Evolutionary conservation across 2,329 filamentous ascomycete species (phyloP).

Genomic region (Cladophialophora psammophila): DNA sequence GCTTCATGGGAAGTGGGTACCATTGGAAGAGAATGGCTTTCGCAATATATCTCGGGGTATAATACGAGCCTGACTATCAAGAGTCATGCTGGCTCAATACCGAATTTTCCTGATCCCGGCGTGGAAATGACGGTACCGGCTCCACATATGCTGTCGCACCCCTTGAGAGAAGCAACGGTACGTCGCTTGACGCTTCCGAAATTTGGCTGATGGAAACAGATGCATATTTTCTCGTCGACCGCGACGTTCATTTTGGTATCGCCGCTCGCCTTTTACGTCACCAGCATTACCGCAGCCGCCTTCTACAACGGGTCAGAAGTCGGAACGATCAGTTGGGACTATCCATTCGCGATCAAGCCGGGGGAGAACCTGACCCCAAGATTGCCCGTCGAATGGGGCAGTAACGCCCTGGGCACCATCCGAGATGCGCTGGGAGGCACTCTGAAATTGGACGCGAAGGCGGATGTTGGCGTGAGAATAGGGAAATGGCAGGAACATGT

Average conservation of each 20-base stretch:
- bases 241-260: slow-evolving; percentile 85
- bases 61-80: slow-evolving; percentile 82
- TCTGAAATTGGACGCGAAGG: slow-evolving; percentile 79
- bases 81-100: slow-evolving; percentile 75
- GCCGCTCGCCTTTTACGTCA: slow-evolving; percentile 80
- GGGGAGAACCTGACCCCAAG: slow-evolving; percentile 75
- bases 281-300: slow-evolving; percentile 81
- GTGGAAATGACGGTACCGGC: slow-evolving; percentile 73
- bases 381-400: slow-evolving; percentile 82
- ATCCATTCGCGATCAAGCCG: slow-evolving; percentile 78
- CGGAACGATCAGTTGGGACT: slow-evolving; percentile 76
- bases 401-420: slow-evolving; percentile 80
- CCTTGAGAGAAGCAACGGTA: slow-evolving; percentile 81
- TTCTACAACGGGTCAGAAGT: slow-evolving; percentile 81
- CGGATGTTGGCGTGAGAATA: slow-evolving; percentile 75
- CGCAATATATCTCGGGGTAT: slow-evolving; percentile 84
- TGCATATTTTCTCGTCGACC: slow-evolving; percentile 86
- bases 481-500: slow-evolving; percentile 77
- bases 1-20: slow-evolving; percentile 76
- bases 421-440: slow-evolving; percentile 79
- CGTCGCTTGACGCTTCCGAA: slow-evolving; percentile 41
- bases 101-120: slow-evolving; percentile 74
- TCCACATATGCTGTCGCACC: slow-evolving; percentile 65
- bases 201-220: slow-evolving; percentile 42
- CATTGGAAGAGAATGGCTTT: slow-evolving; percentile 76